Base-by-base conservation (phyloP, 495 filamentous ascomycete species). In the Bombardia bombarda region DNA sequence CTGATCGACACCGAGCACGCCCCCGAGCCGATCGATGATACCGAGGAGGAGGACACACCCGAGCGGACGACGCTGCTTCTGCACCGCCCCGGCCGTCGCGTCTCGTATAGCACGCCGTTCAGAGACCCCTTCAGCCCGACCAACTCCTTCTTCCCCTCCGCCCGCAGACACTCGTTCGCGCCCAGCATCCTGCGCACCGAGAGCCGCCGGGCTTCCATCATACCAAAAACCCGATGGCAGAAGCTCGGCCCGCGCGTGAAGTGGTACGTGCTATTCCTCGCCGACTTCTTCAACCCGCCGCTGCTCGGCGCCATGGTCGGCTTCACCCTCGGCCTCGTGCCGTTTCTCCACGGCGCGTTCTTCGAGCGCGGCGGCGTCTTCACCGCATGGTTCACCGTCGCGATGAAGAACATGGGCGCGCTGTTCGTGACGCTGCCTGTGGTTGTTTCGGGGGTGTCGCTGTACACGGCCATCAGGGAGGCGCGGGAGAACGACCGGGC, bases 361-460 rank as follows among this genome's bases (percentile, higher is more conserved):
- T 89, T 90, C 64, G 50, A 75, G 12, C 61, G 85, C n/a, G 86
- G 84, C 1, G 83, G 86, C 2, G 78, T 79, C 30, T 74, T 84
- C 44, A 78, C 71, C 26, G 80, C 82, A 2, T 89, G 83, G 84
- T 61, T 89, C 42, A 87, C 83, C 2, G 66, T 69, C 0, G 77
- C 77, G 13, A 51, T 88, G 24, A 66, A 74, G 49, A 84, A 83
- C 43, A 67, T 87, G 13, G 83, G 86, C 1, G 68, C 72, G 1
- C 63, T 89, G 3, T 90, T 90, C 54, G 78, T 85, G 1, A 71
- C 77, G 0, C 60, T 87, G 18, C 85, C 86, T 46, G 75, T 87
- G 19, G 73, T 88, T 19, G 71, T 86, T 0, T 81, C 84, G n/a
- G 83, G 85, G 0, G 73, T 82, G 22, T 82, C 84, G 47, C 60